Conservation (phyloP, 2,329 filamentous ascomycete species). For the Clarireedia monteithiana region DNA sequence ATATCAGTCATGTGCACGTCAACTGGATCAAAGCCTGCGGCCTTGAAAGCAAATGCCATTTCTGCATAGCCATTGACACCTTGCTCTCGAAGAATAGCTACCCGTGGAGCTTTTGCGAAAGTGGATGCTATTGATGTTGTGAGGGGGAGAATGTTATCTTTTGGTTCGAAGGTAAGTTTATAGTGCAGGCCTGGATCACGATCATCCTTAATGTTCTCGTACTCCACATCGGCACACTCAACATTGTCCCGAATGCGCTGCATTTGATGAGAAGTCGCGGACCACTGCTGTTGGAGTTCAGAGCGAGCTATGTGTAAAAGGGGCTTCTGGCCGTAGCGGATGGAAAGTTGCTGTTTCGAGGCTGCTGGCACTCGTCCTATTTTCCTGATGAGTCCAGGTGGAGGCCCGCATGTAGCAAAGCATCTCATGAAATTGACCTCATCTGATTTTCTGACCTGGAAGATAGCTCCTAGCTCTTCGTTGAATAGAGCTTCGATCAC, state of each 20-base stretch:
- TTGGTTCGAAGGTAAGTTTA: slow-evolving; percentile 70
- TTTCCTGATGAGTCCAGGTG: slow-evolving; percentile 71
- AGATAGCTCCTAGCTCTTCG: slow-evolving; percentile 91
- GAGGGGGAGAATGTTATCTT: slow-evolving; percentile 66
- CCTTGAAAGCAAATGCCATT: slow-evolving; percentile 93
- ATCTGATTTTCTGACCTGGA: slow-evolving; percentile 82
- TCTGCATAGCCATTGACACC: slow-evolving; percentile 95
- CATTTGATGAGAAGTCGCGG: slow-evolving; percentile 82
- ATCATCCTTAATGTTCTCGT: slow-evolving; percentile 63
- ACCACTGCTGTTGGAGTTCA: slow-evolving; percentile 81
- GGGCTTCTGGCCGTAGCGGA: slow-evolving; percentile 62
- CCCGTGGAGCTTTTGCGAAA: slow-evolving; percentile 57
- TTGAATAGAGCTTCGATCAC: slow-evolving; percentile 82
- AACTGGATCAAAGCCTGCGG: slow-evolving; percentile 82
- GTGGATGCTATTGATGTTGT: slow-evolving; percentile 39
- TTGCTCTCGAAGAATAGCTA: slow-evolving; percentile 91
- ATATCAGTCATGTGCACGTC: slow-evolving; percentile 98
- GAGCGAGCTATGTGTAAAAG: slow-evolving; percentile 63
- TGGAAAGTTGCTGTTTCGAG: slow-evolving; percentile 66
- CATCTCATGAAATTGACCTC: slow-evolving; percentile 81
- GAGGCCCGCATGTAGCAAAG: slow-evolving; percentile 84
- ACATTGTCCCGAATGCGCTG: slow-evolving; percentile 87
- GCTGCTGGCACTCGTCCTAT: slow-evolving; percentile 68
- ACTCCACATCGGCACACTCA: slow-evolving; percentile 77
- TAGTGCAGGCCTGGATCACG: slow-evolving; percentile 77